Conservation (phyloP, 2,329 filamentous ascomycete species). For the Aspergillus novoparasiticus region DNA sequence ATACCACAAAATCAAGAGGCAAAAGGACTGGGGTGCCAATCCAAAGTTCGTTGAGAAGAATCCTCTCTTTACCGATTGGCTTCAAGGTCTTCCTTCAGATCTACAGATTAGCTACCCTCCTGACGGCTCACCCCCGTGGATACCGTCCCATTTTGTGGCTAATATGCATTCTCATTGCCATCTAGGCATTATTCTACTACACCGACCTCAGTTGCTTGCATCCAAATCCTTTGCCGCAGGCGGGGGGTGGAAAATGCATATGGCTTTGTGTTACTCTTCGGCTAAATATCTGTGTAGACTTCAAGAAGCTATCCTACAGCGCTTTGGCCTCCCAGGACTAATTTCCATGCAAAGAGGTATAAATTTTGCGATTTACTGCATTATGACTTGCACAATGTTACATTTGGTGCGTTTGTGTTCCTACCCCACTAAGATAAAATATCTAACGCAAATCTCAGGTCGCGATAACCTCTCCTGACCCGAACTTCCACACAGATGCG, state of each 20-base stretch:
- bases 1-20: conserved; percentile 73
- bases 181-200: conserved; percentile 80
- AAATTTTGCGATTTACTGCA: conserved; percentile 92
- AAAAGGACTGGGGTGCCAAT: conserved; percentile 83
- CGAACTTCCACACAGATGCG: conserved; percentile 80
- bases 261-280: conserved; percentile 81
- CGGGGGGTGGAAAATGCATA: conserved; percentile 82
- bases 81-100: conserved; percentile 75
- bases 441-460: conserved; percentile 60
- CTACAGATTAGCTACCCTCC: conserved; percentile 75
- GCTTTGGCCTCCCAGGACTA: conserved; percentile 76
- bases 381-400: conserved; percentile 88
- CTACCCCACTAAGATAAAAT: neutral
- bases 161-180: conserved; percentile 91
- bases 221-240: conserved; percentile 71
- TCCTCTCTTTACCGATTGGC: conserved; percentile 74
- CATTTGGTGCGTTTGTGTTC: conserved; percentile 72
- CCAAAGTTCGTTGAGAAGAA: conserved; percentile 81
- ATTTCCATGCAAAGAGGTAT: conserved; percentile 92
- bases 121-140: conserved; percentile 79
- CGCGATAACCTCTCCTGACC: conserved; percentile 89
- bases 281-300: conserved; percentile 83
- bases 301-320: conserved; percentile 78
- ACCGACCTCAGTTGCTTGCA: conserved; percentile 80
- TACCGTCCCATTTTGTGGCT: conserved; percentile 83